These are phyloP conservation scores for Closterium sp. DNA, from an alignment of 139 green algal genomes.

Conservation along the genomic window DNA sequence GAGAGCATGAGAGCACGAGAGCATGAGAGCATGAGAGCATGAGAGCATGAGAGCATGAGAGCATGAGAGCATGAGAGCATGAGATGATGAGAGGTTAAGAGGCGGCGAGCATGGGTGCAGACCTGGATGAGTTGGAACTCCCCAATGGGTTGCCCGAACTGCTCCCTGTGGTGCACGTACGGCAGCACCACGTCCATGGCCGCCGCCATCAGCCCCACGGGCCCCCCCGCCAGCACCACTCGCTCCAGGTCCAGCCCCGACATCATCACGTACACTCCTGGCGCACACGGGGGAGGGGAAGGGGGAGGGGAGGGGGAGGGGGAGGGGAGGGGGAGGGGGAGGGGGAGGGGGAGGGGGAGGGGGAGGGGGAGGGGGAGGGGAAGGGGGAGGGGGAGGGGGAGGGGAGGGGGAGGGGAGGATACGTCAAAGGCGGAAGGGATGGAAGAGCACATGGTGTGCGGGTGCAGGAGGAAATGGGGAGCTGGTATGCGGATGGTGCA, in stretches of 20 bases:
- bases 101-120: not conserved
- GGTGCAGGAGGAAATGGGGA: no score
- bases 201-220: conserved; percentile 80
- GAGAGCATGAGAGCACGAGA: not conserved
- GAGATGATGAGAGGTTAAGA: no score
- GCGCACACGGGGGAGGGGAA: no score
- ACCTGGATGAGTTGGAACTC: conserved; percentile 79
- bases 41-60: no score
- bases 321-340: no score
- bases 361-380: not conserved
- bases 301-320: no score
- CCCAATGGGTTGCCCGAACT: conserved; percentile 84
- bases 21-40: not conserved
- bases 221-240: conserved; percentile 83
- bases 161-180: conserved; percentile 76
- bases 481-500: no score
- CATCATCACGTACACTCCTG: conserved; percentile 83
- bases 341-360: no score
- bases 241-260: conserved; percentile 87
- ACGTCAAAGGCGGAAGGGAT: no score
- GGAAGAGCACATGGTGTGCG: no score
- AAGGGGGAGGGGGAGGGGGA: no score
- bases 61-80: not conserved
- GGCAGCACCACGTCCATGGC: conserved; percentile 77
- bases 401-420: no score